phyloP scores from a whole-genome alignment of 179 eudicot genomes.

The Corrigiola litoralis region DNA sequence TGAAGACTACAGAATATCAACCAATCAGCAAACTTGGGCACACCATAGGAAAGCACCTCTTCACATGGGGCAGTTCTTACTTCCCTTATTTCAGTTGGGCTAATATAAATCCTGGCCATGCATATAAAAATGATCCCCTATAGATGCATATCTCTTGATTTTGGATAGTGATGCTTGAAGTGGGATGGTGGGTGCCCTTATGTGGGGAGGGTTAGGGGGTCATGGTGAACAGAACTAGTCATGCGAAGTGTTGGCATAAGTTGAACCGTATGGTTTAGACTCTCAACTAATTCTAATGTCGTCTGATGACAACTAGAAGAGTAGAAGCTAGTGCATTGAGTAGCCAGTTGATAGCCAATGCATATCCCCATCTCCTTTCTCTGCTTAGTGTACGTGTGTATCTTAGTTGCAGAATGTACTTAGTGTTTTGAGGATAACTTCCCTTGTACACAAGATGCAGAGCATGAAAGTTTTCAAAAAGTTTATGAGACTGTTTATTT shows the following conservation, averaged over 20 bases:
- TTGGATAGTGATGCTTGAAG: slow-evolving; percentile 14
- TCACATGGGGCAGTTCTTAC: slow-evolving; percentile 26
- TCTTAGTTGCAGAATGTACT: too few species aligned
- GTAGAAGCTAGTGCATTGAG: background rate
- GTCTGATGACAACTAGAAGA: background rate
- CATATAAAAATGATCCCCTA: slow-evolving; percentile 1
- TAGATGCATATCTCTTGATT: slow-evolving; percentile 3
- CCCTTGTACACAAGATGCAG: too few species aligned
- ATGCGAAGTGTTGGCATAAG: slow-evolving; percentile 14
- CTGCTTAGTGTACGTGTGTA: too few species aligned
- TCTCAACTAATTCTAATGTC: background rate
- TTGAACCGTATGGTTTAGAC: background rate
- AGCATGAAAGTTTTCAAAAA: too few species aligned
- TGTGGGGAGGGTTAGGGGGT: background rate
- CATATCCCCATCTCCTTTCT: background rate
- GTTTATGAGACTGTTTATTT: too few species aligned
- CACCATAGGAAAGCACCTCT: slow-evolving; percentile 18
- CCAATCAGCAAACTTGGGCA: slow-evolving; percentile 9
- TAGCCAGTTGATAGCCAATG: background rate
- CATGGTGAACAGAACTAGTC: background rate
- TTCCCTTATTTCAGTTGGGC: background rate
- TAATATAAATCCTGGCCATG: slow-evolving; percentile 5
- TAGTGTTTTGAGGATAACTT: too few species aligned
- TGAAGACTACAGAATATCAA: slow-evolving; percentile 13
- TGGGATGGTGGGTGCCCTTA: slow-evolving; percentile 10